These are phyloP conservation scores for Lagenidium giganteum DNA, from an alignment of 352 stramenopile genomes.

Conservation along the genomic window DNA sequence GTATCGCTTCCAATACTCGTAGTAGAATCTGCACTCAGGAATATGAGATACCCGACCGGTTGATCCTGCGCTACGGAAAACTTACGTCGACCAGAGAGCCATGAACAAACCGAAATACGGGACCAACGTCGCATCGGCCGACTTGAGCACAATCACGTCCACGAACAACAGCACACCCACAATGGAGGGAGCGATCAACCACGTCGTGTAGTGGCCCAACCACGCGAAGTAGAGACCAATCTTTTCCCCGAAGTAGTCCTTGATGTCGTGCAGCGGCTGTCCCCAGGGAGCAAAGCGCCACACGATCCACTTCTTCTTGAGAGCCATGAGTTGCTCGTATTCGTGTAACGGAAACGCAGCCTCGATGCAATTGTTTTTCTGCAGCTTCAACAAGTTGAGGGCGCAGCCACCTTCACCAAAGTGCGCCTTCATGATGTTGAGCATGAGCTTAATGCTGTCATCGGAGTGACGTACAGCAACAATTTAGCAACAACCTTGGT, in stretches of 20 bases:
- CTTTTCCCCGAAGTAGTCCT: slow-evolving; percentile 85
- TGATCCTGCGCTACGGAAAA: too few relatives aligned
- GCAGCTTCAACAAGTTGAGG: slow-evolving; percentile 47
- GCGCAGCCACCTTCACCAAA: slow-evolving; percentile 48
- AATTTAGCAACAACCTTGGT: not conserved
- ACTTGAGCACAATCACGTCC: slow-evolving; percentile 53
- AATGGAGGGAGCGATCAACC: slow-evolving; percentile 90
- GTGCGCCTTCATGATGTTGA: slow-evolving; percentile 62
- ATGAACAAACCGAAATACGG: slow-evolving; percentile 82
- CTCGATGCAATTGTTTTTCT: slow-evolving; percentile 54
- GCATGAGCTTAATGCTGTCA: slow-evolving; percentile 58
- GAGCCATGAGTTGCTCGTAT: slow-evolving; percentile 28
- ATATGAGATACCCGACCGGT: slow-evolving; percentile 54
- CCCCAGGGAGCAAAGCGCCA: slow-evolving; percentile 54
- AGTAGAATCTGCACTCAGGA: slow-evolving; percentile 64
- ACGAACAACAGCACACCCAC: slow-evolving; percentile 88
- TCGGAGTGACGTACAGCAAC: not conserved
- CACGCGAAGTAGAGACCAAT: slow-evolving; percentile 97
- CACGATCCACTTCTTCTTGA: slow-evolving; percentile 60
- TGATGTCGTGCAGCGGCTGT: slow-evolving; percentile 59
- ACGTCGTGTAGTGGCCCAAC: slow-evolving; percentile 92
- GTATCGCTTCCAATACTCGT: slow-evolving; percentile 81
- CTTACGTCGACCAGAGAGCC: slow-evolving; percentile 69
- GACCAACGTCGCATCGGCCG: slow-evolving; percentile 51
- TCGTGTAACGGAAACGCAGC: slow-evolving; percentile 61